Base-by-base conservation (phyloP, 306 rosid species). In the Quercus parvula region DNA sequence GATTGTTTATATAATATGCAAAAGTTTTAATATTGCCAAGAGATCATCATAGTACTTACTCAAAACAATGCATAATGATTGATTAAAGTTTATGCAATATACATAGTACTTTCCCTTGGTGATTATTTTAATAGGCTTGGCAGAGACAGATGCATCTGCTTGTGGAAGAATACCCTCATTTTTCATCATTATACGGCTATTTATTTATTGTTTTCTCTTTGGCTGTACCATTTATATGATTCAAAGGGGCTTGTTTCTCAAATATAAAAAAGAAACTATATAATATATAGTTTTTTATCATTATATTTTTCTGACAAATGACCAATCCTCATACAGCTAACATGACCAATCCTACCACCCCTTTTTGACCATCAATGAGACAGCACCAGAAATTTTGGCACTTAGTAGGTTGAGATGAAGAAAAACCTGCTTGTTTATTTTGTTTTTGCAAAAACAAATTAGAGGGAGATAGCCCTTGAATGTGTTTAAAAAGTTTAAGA, bases 301-400 rank as follows among this genome's bases (percentile, higher is more conserved):
- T 33, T 19, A 67, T 33, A n/a, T 71, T 70, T 73, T 41, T 61
- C 61, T 81, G 69, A 70, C 61, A 22, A 70, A 11, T 44, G 75
- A 78, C 38, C 67, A 62, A 41, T 81, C 56, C 12, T 63, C 25
- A 63, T 78, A 14, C 63, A 14, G 58, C 62, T 85, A 82, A 82
- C 84, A 72, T 85, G 77, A 71, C 81, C 79, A 77, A 80, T 57
- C 85, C 71, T 85, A 15, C 38, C 25, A 11, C 77, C 82, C 86
- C 84, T 82, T 79, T 85, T 79, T 82, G 84, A 82, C 86, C 70
- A 73, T 25, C 67, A 54, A 2, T 24, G 14, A 70, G 62, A 22
- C 38, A 19, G 75, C 68, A 56, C 18, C 61, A 46, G 12, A 75
- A 70, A 4, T 18, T 13, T 35, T 31, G 77, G 58, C 35, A 28